Evolutionary conservation across 192 early-diverging fungal species (phyloP).

Genomic region (Linnemannia exigua): DNA sequence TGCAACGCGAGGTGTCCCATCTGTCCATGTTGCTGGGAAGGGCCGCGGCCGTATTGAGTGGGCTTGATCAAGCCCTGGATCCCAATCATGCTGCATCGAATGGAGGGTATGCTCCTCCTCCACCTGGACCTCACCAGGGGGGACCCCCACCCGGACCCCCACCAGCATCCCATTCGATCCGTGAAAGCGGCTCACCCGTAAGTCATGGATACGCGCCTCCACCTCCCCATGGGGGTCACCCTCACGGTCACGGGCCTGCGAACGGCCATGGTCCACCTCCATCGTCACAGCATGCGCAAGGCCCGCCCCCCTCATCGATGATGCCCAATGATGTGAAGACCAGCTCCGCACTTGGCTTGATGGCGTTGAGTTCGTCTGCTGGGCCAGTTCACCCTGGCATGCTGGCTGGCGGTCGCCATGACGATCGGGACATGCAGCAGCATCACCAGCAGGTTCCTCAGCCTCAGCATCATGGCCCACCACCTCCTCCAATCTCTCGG

Average conservation of each 20-base stretch:
- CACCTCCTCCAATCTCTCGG: conserved; percentile 7
- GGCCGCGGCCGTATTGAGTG: conserved; percentile 67
- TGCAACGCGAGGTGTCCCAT: conserved; percentile 68
- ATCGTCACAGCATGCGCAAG: conserved; percentile 3
- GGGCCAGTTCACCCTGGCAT: conserved; percentile 17
- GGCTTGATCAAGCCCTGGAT: conserved; percentile 66
- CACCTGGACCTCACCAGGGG: not conserved
- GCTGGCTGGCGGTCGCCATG: conserved; percentile 4
- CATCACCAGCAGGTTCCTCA: conserved; percentile 19
- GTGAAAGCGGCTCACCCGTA: conserved; percentile 33
- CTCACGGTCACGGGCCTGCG: conserved; percentile 10
- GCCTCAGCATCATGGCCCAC: conserved; percentile 17
- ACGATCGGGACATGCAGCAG: conserved; percentile 44
- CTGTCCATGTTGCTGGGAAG: conserved; percentile 63
- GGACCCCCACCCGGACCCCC: conserved; percentile 25
- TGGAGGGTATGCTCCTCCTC: not conserved
- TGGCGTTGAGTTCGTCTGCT: conserved; percentile 35
- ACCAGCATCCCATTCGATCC: conserved; percentile 28
- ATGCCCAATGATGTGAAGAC: conserved; percentile 33
- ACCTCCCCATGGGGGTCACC: conserved; percentile 1
- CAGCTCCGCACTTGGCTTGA: conserved; percentile 38
- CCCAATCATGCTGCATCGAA: conserved; percentile 32
- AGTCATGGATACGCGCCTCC: conserved; percentile 31
- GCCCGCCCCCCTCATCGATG: not conserved
- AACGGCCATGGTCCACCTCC: conserved; percentile 14